phyloP scores from a whole-genome alignment of 1,284 basidiomycete species.

The Rugiboletus extremiorientalis region DNA sequence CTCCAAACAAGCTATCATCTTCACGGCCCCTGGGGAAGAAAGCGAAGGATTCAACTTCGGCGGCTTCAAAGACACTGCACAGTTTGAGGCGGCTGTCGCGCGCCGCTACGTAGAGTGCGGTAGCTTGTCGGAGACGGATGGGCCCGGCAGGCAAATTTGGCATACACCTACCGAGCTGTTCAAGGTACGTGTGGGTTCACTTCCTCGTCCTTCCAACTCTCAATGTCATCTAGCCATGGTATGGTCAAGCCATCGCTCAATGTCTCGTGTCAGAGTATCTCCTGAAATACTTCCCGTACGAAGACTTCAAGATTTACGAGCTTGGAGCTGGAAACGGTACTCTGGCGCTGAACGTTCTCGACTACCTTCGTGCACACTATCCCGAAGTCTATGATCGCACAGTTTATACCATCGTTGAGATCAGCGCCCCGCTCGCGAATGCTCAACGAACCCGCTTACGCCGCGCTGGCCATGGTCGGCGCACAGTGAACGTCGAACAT shows the following conservation, averaged over 20 bases:
- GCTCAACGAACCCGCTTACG: conserved; percentile 54
- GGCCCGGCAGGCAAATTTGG: conserved; percentile 92
- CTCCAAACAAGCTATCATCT: conserved; percentile 86
- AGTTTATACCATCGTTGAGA: conserved; percentile 92
- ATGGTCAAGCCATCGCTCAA: conserved; percentile 86
- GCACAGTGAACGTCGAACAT: conserved; percentile 73
- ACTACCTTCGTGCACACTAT: conserved; percentile 75
- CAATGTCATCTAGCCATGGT: conserved; percentile 71
- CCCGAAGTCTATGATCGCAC: conserved; percentile 93
- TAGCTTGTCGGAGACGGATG: conserved; percentile 53
- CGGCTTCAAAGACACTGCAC: conserved; percentile 62
- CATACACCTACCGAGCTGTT: conserved; percentile 99
- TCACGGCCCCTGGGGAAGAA: conserved; percentile 62
- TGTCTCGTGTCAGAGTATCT: conserved; percentile 92
- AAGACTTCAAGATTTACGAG: conserved; percentile 95
- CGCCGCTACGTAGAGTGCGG: conserved; percentile 73
- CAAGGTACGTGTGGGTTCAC: conserved; percentile 61
- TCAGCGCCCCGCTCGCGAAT: conserved; percentile 76
- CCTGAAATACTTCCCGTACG: conserved; percentile 92
- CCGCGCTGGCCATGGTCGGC: conserved; percentile 31
- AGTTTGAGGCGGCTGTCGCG: conserved; percentile 84
- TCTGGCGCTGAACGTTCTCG: conserved; percentile 85
- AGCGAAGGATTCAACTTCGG: conserved; percentile 65
- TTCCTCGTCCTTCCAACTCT: conserved; percentile 10
- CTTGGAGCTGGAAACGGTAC: conserved; percentile 98